A percentile compares a stretch with the other conserved stretches of the same genome.
These are phyloP conservation scores for Phaeodactylum tricornutum DNA, from an alignment of 108 stramenopile species.

Conservation along the genomic window DNA sequence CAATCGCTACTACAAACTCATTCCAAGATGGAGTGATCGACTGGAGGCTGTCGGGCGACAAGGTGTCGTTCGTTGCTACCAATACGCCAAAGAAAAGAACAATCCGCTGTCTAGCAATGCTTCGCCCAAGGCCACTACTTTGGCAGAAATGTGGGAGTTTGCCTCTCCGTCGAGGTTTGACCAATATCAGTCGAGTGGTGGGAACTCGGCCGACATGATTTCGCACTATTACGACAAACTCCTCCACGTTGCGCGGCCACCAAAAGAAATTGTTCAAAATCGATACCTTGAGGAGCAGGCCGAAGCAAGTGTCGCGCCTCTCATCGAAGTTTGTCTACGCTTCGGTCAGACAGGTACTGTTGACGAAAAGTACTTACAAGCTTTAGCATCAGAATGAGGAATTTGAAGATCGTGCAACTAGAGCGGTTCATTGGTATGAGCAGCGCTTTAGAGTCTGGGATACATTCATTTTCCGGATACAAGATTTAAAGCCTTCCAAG, in stretches of 20 bases:
- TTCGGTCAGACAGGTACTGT: constrained; percentile 44
- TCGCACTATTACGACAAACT: constrained; percentile 75
- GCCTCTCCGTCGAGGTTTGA: constrained; percentile 43
- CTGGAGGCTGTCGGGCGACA: constrained; percentile 58
- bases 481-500: no score
- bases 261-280: constrained; percentile 45
- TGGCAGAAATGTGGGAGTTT: constrained; percentile 39
- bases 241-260: constrained; percentile 57
- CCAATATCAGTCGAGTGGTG: constrained; percentile 25
- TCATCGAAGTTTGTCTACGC: constrained; percentile 52
- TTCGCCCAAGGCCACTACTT: constrained; percentile 37
- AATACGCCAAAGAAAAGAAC: constrained; percentile 43
- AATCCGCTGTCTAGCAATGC: constrained; percentile 16
- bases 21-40: constrained; percentile 60
- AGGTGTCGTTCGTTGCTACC: constrained; percentile 62
- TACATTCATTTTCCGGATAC: no score
- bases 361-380: constrained; percentile 42
- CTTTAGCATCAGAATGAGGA: constrained; percentile 6
- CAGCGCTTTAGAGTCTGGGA: no score
- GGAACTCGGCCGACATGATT: constrained; percentile 38
- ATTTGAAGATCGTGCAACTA: no score
- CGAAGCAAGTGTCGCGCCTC: constrained; percentile 17
- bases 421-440: no score
- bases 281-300: constrained; percentile 33
- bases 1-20: constrained; percentile 31